These are phyloP conservation scores for Acacia pycnantha DNA, from an alignment of 331 rosid genomes.

Conservation along the genomic window DNA sequence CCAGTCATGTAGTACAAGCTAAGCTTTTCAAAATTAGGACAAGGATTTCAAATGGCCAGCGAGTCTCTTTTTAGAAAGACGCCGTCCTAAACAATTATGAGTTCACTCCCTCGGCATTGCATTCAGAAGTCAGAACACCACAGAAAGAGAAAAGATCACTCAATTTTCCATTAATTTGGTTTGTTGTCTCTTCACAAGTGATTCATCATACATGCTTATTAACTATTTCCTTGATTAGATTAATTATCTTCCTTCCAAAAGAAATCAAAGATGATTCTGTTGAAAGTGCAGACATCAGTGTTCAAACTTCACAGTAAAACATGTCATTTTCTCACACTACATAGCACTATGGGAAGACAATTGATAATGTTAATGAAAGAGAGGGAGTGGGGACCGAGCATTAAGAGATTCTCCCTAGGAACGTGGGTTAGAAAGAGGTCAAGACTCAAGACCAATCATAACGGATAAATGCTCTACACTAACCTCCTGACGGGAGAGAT, in stretches of 20 bases:
- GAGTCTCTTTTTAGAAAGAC: neutral
- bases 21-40: neutral
- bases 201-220: neutral
- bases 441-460: neutral
- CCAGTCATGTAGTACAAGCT: slow-evolving; percentile 8
- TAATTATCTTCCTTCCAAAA: neutral
- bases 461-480: neutral
- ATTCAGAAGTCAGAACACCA: neutral
- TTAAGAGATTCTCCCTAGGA: neutral
- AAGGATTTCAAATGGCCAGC: slow-evolving; percentile 19
- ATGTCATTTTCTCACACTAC: neutral
- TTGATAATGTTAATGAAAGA: neutral
- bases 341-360: neutral
- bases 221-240: neutral
- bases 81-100: neutral
- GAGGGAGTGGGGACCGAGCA: neutral
- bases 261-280: neutral
- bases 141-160: neutral
- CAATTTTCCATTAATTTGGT: neutral
- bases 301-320: neutral
- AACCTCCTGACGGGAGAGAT: neutral
- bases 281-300: neutral
- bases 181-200: neutral
- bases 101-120: neutral
- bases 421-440: neutral